Evolutionary conservation across 1,139 yeast genomes (phyloP).

Genomic region (Geotrichum fermentans): DNA sequence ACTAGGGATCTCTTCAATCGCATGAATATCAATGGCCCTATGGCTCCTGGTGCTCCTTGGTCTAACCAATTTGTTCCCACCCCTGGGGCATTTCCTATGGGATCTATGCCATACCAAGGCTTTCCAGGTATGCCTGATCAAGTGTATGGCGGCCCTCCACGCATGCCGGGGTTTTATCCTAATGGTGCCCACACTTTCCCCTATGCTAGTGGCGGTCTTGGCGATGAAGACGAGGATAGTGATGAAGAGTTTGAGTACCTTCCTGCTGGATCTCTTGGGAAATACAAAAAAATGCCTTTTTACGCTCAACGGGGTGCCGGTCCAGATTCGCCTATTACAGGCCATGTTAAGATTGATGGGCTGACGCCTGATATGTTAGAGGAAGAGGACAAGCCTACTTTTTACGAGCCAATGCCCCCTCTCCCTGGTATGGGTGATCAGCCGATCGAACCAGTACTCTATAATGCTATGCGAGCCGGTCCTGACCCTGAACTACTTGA

Average conservation of each 20-base stretch:
- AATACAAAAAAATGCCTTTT: not conserved
- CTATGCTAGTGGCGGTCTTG: not conserved
- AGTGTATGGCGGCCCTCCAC: not conserved
- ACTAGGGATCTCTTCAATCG: slow-evolving; percentile 1
- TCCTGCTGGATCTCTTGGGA: slow-evolving; percentile 5
- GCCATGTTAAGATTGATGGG: slow-evolving; percentile 2
- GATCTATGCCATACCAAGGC: not conserved
- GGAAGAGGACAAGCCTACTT: slow-evolving; percentile 3
- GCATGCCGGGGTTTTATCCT: not conserved
- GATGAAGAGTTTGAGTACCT: not conserved
- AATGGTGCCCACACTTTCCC: not conserved
- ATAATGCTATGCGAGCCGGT: not conserved
- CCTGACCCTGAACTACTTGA: slow-evolving; percentile 2
- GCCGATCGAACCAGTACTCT: slow-evolving; percentile 1
- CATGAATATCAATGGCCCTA: not conserved
- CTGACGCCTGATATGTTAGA: not conserved
- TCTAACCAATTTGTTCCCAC: not conserved
- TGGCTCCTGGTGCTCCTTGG: not conserved
- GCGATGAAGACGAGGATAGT: not conserved
- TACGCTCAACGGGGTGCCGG: not conserved
- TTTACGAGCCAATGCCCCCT: slow-evolving; percentile 4
- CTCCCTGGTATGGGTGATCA: slow-evolving; percentile 7
- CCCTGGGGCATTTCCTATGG: not conserved
- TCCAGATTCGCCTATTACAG: not conserved
- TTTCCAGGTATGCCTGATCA: not conserved